A percentile compares a stretch with the other conserved stretches of the same genome.
Conservation (phyloP, 176 grass and related monocot species). For the Oryza brachyantha region DNA sequence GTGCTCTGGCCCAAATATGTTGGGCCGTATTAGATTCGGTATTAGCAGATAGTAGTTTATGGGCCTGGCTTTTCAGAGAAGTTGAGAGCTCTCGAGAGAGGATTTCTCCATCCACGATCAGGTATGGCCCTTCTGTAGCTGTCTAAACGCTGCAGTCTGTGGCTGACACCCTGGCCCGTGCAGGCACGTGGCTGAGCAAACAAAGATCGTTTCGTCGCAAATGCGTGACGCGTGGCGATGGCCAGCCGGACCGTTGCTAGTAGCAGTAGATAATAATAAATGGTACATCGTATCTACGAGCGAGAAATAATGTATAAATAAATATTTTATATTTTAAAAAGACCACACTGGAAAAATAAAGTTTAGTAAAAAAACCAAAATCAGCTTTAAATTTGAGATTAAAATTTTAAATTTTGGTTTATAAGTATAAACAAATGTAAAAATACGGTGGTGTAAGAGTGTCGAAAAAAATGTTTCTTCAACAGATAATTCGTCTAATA, state of each 20-base stretch:
- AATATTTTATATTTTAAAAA: too few relatives aligned
- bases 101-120: not conserved
- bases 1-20: not conserved
- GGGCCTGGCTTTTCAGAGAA: not conserved
- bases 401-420: too few relatives aligned
- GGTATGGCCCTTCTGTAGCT: not conserved
- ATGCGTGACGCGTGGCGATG: not conserved
- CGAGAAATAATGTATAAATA: too few relatives aligned
- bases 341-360: too few relatives aligned
- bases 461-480: too few relatives aligned
- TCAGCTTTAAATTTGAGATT: too few relatives aligned
- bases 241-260: not conserved
- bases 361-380: too few relatives aligned
- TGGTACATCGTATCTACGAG: too few relatives aligned
- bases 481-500: too few relatives aligned
- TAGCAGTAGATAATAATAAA: conserved; percentile 1
- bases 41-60: not conserved
- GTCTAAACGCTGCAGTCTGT: not conserved
- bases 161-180: not conserved
- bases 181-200: not conserved
- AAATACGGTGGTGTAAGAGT: too few relatives aligned
- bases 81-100: not conserved
- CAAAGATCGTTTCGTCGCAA: not conserved
- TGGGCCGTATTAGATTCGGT: not conserved
- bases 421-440: too few relatives aligned